Base-by-base conservation (phyloP, 1,284 basidiomycete genomes). In the Boletus sp. region DNA sequence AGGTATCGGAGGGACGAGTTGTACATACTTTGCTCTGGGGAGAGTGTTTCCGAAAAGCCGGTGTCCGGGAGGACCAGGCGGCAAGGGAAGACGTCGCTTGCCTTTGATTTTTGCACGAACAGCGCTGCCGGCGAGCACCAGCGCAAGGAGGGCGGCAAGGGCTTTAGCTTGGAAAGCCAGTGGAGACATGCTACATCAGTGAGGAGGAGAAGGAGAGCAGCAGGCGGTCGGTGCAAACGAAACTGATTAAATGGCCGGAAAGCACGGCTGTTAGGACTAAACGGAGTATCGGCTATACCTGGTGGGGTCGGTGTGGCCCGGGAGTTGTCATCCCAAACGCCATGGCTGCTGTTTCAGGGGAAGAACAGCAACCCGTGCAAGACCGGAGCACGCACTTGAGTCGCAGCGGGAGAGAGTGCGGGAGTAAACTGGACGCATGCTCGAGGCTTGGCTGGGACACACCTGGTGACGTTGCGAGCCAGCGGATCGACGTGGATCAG, bases 61-160 rank as follows among this genome's bases (percentile, higher is more conserved):
- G 37, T 67, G 61, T n/a, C 57, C 62, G 27, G 62, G 66, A 35
- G 62, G 62, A 12, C 62, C 66, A 7, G 66, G 66, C 0, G 62
- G 64, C 3, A 67, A 41, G 5, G 65, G 65, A 13, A 64, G 48
- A 25, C 50, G 53, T 1, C 38, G 36, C 22, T 41, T 54, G 12
- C 20, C 40, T 9, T 26, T 51, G 20, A 54, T 29, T 26, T 19
- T 49, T 17, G 50, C 43, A 10, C 50, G 43, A 12, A 66, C 30
- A 12, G 36, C 45, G 1, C 14, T 45, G 38, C 51, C 30, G 2
- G 53, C 49, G 10, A 68, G 44, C 9, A 58, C 30, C 7, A 64
- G 35, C 6, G 48, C 50, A 10, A 39, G 42, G 14, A 68, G n/a
- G 20, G 51, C 49, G 1, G 48, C 53, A 20, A 67, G 25, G 2